These are phyloP conservation scores for Heterobasidion irregulare DNA, from an alignment of 1,284 basidiomycete species.

Conservation along the genomic window DNA sequence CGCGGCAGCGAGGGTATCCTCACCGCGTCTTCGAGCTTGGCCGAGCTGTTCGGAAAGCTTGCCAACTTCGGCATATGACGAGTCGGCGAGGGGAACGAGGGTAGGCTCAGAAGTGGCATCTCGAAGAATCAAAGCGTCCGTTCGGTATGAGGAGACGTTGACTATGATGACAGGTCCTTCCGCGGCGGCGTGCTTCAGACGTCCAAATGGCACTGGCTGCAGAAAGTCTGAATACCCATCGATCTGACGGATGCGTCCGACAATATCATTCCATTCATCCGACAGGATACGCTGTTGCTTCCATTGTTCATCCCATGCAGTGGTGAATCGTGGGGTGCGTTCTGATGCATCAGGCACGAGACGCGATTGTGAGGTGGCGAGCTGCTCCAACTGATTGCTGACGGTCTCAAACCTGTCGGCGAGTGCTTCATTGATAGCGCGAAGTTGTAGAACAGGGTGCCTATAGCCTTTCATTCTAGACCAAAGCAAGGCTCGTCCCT, in stretches of 20 bases:
- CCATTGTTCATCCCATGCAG: constrained; percentile 11
- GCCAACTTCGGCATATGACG: not conserved
- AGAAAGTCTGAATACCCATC: constrained; percentile 19
- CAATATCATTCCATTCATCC: constrained; percentile 15
- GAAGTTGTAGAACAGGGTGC: constrained; percentile 13
- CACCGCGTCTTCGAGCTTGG: not conserved
- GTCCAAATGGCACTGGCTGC: constrained; percentile 13
- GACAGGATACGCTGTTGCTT: constrained; percentile 14
- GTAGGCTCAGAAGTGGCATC: not conserved
- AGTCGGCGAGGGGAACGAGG: not conserved
- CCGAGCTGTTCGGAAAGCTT: not conserved
- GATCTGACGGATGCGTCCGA: constrained; percentile 18
- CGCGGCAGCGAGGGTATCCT: not conserved
- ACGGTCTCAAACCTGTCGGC: constrained; percentile 18
- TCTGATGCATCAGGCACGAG: not conserved
- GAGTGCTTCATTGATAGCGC: constrained; percentile 12
- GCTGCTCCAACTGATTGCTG: constrained; percentile 4
- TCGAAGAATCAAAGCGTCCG: constrained; percentile 20
- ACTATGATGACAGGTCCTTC: constrained; percentile 29
- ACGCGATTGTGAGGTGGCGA: not conserved
- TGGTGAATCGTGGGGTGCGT: not conserved
- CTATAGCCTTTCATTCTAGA: constrained; percentile 16
- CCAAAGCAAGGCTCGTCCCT: constrained; percentile 23
- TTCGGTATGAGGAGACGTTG: constrained; percentile 17
- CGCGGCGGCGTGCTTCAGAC: constrained; percentile 18